Base-by-base conservation (phyloP, 2,329 filamentous ascomycete species). In the Purpureocillium takamizusanense region DNA sequence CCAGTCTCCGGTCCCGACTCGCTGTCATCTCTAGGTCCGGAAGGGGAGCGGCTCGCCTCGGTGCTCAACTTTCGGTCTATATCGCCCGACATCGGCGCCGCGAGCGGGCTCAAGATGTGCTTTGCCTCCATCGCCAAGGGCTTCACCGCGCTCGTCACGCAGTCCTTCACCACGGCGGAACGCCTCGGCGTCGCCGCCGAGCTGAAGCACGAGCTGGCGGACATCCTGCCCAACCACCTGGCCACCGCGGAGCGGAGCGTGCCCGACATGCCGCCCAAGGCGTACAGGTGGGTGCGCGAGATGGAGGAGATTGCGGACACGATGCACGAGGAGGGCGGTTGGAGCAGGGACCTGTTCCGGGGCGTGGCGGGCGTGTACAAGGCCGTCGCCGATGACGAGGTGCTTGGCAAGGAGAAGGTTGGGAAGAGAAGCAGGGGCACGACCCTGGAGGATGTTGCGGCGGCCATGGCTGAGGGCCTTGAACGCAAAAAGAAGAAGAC, bases 201-300 rank as follows among this genome's bases (percentile, higher is more conserved):
- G 36, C 63, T 88, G 23, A 63, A 72, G 42, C 55, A 57, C 9
- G 74, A 83, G 45, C 57, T 87, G 38, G 57, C 62, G 11, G 56
- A 60, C 9, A 62, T 70, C 41, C 63, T 66, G 35, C 76, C 81
- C 0, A 53, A 51, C 3, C 59, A 66, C 28, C 64, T 67, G 12
- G 55, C 61, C 18, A 53, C 59, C 36, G 74, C 69, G 0, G 69
- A 75, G 48, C 63, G 54, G 25, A 62, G 70, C 2, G 62, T 85
- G 8, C 63, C 72, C 4, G 63, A 57, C 12, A 83, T 87, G 72
- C 70, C 81, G 17, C 76, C 78, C 7, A 89, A 88, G 61, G 83
- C 84, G 14, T 87, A 87, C 55, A 67, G 84, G 10, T 89, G 83
- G 83, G 78, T 86, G 0, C 66, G 70, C 27, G 83, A 88, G 65